Evolutionary conservation across 2,329 filamentous ascomycete species (phyloP), one percentile per base, ranked within the genome.

Genomic region (Triangularia setosa): DNA sequence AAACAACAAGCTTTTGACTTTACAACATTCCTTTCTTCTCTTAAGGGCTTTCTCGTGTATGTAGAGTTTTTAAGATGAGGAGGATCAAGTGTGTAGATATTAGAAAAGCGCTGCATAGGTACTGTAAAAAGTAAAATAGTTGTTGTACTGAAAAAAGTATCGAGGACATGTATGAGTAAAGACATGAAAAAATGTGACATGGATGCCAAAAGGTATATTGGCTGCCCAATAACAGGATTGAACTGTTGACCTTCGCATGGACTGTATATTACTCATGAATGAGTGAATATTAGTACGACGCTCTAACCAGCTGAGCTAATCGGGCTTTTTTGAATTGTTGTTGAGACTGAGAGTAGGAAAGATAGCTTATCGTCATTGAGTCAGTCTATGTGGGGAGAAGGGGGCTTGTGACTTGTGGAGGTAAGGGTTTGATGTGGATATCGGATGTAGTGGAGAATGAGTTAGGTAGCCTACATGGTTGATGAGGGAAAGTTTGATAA

Each of bases 221-320:
- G 28, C 27, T 67, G 65, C 65, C 65, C 65, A 67, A 62, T 65
- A 67, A 67, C 65, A 67, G 65, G 65, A 65, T 67, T 67, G 65
- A 67, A 67, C 65, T 67, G 65, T 67, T 67, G 65, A 64, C 65
- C 65, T 67, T 67, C 61, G 65, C 65, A 65, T 67, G 56, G n/a
- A 61, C 63, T 25, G n/a, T 30, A 64, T 60, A 64, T 62, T 40
- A 48, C 27, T 61, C 33, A 57, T 54, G n/a, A n/a, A n/a, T n/a
- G n/a, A n/a, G n/a, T n/a, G n/a, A 58, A 54, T 67, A 67, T 67
- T 67, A 67, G 65, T 65, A 67, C 65, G 61, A 67, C 65, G 65
- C 65, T 67, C 65, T 67, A 67, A 67, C 65, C 65, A 65, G 61
- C 65, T 67, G 65, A 67, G 65, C 65, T 65, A 67, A 65, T 62